Evolutionary conservation across 2,329 filamentous ascomycete species (phyloP), one percentile per base, ranked within the genome.

Genomic region (Alternaria sp.): DNA sequence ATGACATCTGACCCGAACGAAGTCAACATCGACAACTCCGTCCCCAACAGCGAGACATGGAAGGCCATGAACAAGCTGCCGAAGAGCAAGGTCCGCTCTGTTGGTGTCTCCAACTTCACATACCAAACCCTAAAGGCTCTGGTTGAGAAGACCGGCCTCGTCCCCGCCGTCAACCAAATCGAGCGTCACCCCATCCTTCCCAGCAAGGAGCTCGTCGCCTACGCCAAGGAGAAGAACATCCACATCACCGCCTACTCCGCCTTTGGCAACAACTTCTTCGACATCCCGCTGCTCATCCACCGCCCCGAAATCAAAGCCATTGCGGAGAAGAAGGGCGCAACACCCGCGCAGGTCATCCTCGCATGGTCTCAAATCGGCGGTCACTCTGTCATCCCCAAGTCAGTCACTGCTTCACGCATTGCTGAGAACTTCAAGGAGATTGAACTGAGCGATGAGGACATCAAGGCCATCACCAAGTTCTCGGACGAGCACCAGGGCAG

Each of bases 321-420:
- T 65, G 90, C 90, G 24, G 81, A 85, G 68, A 83, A 85, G 68
- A 84, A 86, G 17, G 83, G 86, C 4, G 84, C 89, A 26, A 86
- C 88, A 9, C 85, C 91, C 7, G 89, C 90, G 7, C 92, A 96
- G 83, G 84, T 96, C 40, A 84, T 97, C 62, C 85, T 97, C 67
- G 85, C 92, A 72, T 97, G 93, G 93, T 86, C 91, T 31, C 96
- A 92, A 21, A 91, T 96, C 83, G 66, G 67, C 31, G 71, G 71
- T 7, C 65, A 70, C 58, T 66, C 61, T 31, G 70, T 74, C 44
- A 73, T 74, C 26, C 72, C 72, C 46, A 74, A 74, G 65, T 72
- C 69, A 3, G 70, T 74, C 11, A 72, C 68, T 1, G 56, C 66
- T 9, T 65, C 63, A 13, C 68, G 72, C 34, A 74, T 74, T 49